Percentiles rank a stretch among this genome's conserved stretches.
Conservation (phyloP, 129 eudicot species). For the Arctium lappa region DNA sequence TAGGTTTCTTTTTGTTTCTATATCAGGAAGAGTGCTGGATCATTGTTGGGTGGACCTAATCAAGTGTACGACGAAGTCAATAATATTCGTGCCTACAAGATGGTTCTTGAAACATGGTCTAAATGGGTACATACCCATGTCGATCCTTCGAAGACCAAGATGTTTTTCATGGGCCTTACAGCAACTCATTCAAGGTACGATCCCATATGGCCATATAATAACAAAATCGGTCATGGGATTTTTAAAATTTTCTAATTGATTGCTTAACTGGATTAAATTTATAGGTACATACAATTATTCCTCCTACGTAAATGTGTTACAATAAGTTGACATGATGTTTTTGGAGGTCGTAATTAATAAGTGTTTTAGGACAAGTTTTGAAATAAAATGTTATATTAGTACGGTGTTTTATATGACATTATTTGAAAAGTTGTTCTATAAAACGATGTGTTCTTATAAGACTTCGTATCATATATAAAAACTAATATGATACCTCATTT, state of each 20-base stretch:
- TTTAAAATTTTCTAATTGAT: neutral
- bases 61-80: slow-evolving; percentile 44
- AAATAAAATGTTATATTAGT: neutral
- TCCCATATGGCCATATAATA: neutral
- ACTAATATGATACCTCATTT: neutral
- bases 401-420: neutral
- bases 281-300: neutral
- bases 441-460: neutral
- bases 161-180: slow-evolving; percentile 64
- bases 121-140: slow-evolving; percentile 54
- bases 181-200: slow-evolving; percentile 61
- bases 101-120: slow-evolving; percentile 70
- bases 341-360: neutral
- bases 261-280: neutral
- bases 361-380: neutral
- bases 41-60: slow-evolving; percentile 35
- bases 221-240: neutral
- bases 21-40: slow-evolving; percentile 25
- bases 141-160: slow-evolving; percentile 45
- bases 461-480: neutral
- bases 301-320: neutral
- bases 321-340: neutral
- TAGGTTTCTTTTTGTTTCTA: neutral
- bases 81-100: slow-evolving; percentile 39
- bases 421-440: neutral